A percentile compares a stretch with the other conserved stretches of the same genome.
phyloP scores from a whole-genome alignment of 148 eudicot genomes.

The Rhododendron ovatum region DNA sequence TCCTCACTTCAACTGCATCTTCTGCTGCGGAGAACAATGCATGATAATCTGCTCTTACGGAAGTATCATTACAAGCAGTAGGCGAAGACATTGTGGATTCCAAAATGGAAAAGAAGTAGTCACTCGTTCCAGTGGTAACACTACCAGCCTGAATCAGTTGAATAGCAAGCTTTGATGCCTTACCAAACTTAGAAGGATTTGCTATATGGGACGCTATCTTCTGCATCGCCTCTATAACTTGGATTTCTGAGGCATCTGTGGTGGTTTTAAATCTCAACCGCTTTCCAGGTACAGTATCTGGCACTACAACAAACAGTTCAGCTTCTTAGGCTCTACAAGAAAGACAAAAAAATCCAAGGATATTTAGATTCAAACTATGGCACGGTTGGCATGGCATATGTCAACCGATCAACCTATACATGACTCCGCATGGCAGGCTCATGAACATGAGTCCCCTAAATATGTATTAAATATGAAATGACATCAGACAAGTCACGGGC shows the following conservation, averaged over 20 bases:
- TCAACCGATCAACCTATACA: not conserved
- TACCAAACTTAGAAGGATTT: slow-evolving; percentile 56
- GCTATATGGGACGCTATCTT: slow-evolving; percentile 86
- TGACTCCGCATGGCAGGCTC: not conserved
- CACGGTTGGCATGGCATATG: not conserved
- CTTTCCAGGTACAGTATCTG: slow-evolving; percentile 59
- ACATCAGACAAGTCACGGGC: not conserved
- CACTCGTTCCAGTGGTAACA: slow-evolving; percentile 63
- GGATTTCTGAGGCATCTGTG: slow-evolving; percentile 73
- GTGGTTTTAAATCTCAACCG: slow-evolving; percentile 82
- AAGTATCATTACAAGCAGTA: slow-evolving; percentile 61
- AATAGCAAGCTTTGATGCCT: slow-evolving; percentile 90
- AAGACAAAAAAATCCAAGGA: not conserved
- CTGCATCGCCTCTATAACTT: slow-evolving; percentile 88
- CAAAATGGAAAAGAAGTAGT: slow-evolving; percentile 61
- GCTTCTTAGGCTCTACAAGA: slow-evolving; percentile 8
- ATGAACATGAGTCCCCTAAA: not conserved
- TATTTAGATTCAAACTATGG: not conserved
- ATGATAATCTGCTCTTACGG: slow-evolving; percentile 71
- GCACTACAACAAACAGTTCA: slow-evolving; percentile 21
- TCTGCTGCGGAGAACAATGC: slow-evolving; percentile 74
- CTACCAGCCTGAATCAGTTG: slow-evolving; percentile 90
- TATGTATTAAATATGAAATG: not conserved
- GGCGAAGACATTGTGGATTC: slow-evolving; percentile 80
- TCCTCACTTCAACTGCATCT: slow-evolving; percentile 63